Evolutionary conservation across 2,329 filamentous ascomycete genomes (phyloP).

Genomic region (Alternaria infectoria): DNA sequence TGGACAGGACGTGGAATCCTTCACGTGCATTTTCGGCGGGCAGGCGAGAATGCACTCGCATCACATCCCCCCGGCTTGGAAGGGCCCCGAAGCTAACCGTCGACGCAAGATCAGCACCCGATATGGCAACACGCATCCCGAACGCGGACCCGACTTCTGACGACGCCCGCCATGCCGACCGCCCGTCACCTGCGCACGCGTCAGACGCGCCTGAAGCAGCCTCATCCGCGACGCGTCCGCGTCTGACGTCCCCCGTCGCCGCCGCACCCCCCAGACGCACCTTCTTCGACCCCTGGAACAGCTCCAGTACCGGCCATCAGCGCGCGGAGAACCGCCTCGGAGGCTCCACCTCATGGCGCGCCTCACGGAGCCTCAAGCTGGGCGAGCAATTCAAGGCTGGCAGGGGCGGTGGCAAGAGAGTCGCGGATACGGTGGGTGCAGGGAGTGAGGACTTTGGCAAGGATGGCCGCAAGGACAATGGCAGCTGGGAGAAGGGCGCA

Average conservation of each 20-base stretch:
- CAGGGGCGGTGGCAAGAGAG: slow-evolving; percentile 61
- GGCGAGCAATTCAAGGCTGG: slow-evolving; percentile 69
- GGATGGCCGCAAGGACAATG: slow-evolving; percentile 60
- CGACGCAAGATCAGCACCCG: slow-evolving; percentile 9
- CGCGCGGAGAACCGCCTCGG: slow-evolving; percentile 70
- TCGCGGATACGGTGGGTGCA: slow-evolving; percentile 70
- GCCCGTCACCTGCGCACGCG: slow-evolving; percentile 18
- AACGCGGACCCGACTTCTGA: slow-evolving; percentile 7
- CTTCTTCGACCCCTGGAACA: slow-evolving; percentile 73
- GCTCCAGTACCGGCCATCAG: slow-evolving; percentile 79
- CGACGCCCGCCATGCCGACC: slow-evolving; percentile 21
- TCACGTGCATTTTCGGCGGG: slow-evolving; percentile 10
- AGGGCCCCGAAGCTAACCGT: slow-evolving; percentile 18
- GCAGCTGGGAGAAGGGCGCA: slow-evolving; percentile 57
- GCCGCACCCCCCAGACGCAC: slow-evolving; percentile 27
- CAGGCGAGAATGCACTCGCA: slow-evolving; percentile 9
- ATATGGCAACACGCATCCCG: slow-evolving; percentile 14
- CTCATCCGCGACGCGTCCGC: slow-evolving; percentile 5
- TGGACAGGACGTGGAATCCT: background rate
- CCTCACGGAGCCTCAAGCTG: slow-evolving; percentile 72
- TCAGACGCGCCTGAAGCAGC: slow-evolving; percentile 17
- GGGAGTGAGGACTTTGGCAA: slow-evolving; percentile 64
- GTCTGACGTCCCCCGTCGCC: slow-evolving; percentile 4
- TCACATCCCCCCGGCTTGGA: slow-evolving; percentile 15
- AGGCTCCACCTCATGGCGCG: slow-evolving; percentile 72